Evolutionary conservation across 2,329 filamentous ascomycete species (phyloP).

Genomic region (Cordyceps tenuipes): DNA sequence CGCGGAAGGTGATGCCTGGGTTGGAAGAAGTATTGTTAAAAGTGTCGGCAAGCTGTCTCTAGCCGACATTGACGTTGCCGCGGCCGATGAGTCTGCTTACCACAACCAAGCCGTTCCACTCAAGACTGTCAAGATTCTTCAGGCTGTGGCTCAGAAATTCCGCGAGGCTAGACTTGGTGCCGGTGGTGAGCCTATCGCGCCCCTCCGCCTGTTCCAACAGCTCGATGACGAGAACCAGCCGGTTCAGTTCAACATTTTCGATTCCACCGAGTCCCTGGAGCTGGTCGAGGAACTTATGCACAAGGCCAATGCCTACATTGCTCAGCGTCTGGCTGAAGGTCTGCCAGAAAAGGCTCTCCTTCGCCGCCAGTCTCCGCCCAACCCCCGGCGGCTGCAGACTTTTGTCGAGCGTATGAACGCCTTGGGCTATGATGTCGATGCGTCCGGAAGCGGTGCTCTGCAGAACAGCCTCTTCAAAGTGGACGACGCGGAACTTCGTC

Average conservation of each 20-base stretch:
- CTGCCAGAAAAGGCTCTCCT: constrained; percentile 90
- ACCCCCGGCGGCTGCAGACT: constrained; percentile 77
- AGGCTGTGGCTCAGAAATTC: constrained; percentile 81
- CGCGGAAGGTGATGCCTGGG: constrained; percentile 81
- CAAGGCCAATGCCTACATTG: constrained; percentile 85
- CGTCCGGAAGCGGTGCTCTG: constrained; percentile 77
- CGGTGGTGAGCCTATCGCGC: constrained; percentile 68
- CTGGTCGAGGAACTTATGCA: constrained; percentile 92
- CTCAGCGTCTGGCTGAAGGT: constrained; percentile 68
- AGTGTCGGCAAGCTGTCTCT: constrained; percentile 80
- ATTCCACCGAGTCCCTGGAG: constrained; percentile 81
- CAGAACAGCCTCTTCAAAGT: constrained; percentile 95
- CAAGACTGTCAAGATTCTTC: constrained; percentile 73
- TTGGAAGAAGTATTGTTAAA: constrained; percentile 89
- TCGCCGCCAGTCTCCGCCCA: constrained; percentile 77
- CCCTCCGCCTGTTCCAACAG: constrained; percentile 83
- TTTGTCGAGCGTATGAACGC: constrained; percentile 90
- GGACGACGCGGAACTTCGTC: constrained; percentile 78
- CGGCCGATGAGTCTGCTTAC: constrained; percentile 55
- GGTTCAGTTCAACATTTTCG: constrained; percentile 92
- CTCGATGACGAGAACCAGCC: constrained; percentile 97
- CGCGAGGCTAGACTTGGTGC: constrained; percentile 78
- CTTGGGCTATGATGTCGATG: constrained; percentile 83
- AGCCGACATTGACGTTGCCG: constrained; percentile 74
- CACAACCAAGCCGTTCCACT: constrained; percentile 57